Evolutionary conservation across 108 stramenopile species (phyloP).

Genomic region (Parmales sp.): DNA sequence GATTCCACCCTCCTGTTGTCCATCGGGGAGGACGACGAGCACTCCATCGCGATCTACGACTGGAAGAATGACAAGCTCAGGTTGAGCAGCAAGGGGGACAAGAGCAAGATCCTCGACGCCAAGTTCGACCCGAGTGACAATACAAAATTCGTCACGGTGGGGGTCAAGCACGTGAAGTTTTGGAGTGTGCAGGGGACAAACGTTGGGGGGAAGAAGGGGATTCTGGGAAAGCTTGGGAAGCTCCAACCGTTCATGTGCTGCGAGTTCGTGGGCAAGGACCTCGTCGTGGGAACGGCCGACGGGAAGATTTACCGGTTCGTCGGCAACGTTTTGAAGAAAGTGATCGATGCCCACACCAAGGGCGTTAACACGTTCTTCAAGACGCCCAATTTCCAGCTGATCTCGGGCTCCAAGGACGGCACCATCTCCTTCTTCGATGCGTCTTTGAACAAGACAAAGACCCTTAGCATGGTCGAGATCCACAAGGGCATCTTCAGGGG

Average conservation of each 20-base stretch:
- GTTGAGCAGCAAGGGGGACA: neutral
- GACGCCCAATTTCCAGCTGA: neutral
- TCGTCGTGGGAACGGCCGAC: neutral
- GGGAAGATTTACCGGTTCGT: conserved; percentile 7
- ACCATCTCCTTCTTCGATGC: neutral
- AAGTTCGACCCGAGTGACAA: neutral
- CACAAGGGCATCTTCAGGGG: neutral
- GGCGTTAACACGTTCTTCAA: conserved; percentile 1
- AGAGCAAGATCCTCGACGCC: neutral
- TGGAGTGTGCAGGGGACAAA: neutral
- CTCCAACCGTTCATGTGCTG: neutral
- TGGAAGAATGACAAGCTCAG: neutral
- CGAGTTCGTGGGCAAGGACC: neutral
- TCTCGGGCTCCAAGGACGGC: neutral
- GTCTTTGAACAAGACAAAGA: neutral
- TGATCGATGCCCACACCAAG: neutral
- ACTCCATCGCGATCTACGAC: neutral
- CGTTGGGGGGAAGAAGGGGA: neutral
- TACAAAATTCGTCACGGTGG: neutral
- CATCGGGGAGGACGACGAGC: neutral
- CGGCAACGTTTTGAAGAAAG: neutral
- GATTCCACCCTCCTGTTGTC: neutral
- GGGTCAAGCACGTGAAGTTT: neutral
- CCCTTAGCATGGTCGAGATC: neutral
- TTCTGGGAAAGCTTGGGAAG: neutral